Evolutionary conservation across 768 basidiomycete species (phyloP), one percentile per base, ranked within the genome.

Genomic region (Mycena olivaceomarginata): DNA sequence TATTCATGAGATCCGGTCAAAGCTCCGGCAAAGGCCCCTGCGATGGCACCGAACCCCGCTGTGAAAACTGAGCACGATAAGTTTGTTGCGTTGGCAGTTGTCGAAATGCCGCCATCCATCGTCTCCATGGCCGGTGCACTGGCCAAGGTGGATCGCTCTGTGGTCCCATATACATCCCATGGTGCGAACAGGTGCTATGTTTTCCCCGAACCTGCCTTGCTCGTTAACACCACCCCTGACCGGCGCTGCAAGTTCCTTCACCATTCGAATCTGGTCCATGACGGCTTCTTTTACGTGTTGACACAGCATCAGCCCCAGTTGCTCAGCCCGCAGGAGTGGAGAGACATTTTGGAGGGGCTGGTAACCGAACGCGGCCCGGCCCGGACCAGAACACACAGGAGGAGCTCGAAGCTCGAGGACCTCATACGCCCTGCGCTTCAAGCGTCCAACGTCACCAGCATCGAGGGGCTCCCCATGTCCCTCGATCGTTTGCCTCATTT

Each of bases 381-480:
- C 2, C 8, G 15, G 4, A 46, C 64, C 12, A 25, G 43, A 5
- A 43, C 11, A 6, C 22, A 65, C 25, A 66, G 7, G 25, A 5
- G 64, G 2, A 66, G 64, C 45, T 1, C 25, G 15, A 15, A 5
- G 6, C 25, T 66, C 16, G 22, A 46, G 64, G 45, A 66, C 1
- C 5, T 7, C 18, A 22, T 66, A 10, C 64, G 43, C 22, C 64
- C 64, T 9, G 64, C 45, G 12, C 22, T 66, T 22, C 13, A 46
- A 16, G 43, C 43, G 13, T 48, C 11, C 5, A 12, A 31, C 25
- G 13, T 66, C 15, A 2, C n/a, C 10, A 3, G 6, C 13, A 22
- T 69, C 56, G 56, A 69, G 20, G 67, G 67, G 25, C 25, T 51
- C 45, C 46, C 70, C 39, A 20, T 71, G 4, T 56, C 31, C 13